A percentile compares a stretch with the other conserved stretches of the same genome.
Evolutionary conservation across 2,329 filamentous ascomycete species (phyloP).

Genomic region (Aspergillus cejpii): DNA sequence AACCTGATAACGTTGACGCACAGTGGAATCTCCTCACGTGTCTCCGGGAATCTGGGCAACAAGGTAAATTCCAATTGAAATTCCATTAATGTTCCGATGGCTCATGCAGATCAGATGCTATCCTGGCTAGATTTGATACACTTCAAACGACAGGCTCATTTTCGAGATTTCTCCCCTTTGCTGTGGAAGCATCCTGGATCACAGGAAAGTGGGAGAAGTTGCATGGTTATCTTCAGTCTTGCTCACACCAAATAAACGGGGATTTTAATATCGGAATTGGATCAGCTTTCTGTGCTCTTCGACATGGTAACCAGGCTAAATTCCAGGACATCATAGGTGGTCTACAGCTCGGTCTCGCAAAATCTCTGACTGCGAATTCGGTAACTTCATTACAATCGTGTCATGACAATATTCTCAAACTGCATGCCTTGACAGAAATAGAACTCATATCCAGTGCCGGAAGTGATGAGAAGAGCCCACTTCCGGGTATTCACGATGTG

Average conservation of each 20-base stretch:
- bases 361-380: constrained; percentile 65
- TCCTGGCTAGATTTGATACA: constrained; percentile 78
- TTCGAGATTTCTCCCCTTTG: constrained; percentile 68
- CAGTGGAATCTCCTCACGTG: constrained; percentile 82
- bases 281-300: constrained; percentile 56
- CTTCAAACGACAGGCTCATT: constrained; percentile 53
- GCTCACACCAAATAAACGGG: constrained; percentile 36
- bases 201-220: constrained; percentile 75
- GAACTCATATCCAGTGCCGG: constrained; percentile 61
- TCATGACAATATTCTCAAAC: constrained; percentile 75
- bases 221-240: constrained; percentile 54
- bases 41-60: constrained; percentile 89
- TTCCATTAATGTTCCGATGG: background rate
- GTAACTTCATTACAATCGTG: constrained; percentile 77
- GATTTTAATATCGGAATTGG: constrained; percentile 83
- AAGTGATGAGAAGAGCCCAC: constrained; percentile 21
- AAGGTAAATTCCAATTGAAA: constrained; percentile 52
- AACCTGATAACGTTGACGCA: constrained; percentile 67
- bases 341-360: constrained; percentile 64
- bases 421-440: constrained; percentile 82
- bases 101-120: constrained; percentile 53
- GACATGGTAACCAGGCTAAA: constrained; percentile 44
- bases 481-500: constrained; percentile 42
- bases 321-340: constrained; percentile 56
- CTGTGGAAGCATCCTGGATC: constrained; percentile 86